phyloP scores from a whole-genome alignment of 2,329 filamentous ascomycete genomes.

The Tolypocladium guangdongense region DNA sequence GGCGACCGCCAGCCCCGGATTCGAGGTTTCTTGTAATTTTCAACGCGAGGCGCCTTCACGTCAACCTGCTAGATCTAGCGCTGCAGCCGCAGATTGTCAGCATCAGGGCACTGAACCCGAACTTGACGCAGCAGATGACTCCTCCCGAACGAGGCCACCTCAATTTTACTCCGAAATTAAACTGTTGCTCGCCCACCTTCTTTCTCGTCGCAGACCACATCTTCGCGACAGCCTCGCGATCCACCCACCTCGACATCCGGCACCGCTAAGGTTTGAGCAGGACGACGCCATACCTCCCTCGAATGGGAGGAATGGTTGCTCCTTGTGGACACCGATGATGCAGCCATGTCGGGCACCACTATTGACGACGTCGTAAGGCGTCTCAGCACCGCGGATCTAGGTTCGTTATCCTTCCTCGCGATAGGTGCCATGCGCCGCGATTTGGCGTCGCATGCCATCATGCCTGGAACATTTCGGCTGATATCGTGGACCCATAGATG shows the following conservation, averaged over 20 bases:
- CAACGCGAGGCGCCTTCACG: constrained; percentile 16
- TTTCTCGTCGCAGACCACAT: neutral
- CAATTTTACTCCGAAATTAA: neutral
- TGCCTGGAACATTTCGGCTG: neutral
- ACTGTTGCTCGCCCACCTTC: neutral
- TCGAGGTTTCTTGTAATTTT: constrained; percentile 27
- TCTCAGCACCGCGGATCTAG: constrained; percentile 44
- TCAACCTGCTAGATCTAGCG: constrained; percentile 3
- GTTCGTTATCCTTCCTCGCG: constrained; percentile 24
- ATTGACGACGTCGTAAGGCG: constrained; percentile 55
- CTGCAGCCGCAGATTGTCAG: constrained; percentile 1
- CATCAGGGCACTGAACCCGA: neutral
- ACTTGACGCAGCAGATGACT: neutral
- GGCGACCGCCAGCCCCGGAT: constrained; percentile 28
- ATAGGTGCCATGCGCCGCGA: neutral
- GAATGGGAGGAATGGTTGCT: constrained; percentile 24
- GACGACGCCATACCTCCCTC: constrained; percentile 13
- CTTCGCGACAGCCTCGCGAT: constrained; percentile 13
- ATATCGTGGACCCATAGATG: constrained; percentile 42
- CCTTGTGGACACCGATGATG: constrained; percentile 32
- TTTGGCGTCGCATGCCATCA: neutral
- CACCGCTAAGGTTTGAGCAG: constrained; percentile 5
- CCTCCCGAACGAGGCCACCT: neutral
- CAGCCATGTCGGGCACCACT: constrained; percentile 47
- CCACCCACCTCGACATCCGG: constrained; percentile 3